phyloP scores from a whole-genome alignment of 176 grass and related monocot species.

The Saccharum officinarum region DNA sequence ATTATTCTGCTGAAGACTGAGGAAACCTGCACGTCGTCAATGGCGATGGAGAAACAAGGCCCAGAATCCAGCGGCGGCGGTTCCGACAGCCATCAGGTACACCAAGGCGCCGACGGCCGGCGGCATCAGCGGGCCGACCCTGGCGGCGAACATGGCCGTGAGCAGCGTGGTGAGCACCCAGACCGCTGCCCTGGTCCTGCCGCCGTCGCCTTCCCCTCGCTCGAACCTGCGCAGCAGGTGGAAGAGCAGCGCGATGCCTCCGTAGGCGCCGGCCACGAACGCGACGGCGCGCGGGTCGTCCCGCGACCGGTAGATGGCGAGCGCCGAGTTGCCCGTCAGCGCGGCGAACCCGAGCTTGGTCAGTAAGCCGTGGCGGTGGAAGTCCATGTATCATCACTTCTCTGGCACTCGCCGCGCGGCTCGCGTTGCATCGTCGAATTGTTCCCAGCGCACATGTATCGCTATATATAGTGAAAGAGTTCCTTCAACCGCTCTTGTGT shows the following conservation, averaged over 20 bases:
- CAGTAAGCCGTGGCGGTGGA: neutral
- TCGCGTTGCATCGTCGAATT: too few relatives aligned
- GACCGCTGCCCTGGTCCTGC: neutral
- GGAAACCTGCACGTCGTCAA: neutral
- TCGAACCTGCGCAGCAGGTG: constrained; percentile 6
- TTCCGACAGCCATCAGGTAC: neutral
- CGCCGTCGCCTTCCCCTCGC: neutral
- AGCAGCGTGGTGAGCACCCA: constrained; percentile 27
- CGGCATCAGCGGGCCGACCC: constrained; percentile 31
- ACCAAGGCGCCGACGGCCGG: neutral
- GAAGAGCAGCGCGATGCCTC: neutral
- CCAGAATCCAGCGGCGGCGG: neutral
- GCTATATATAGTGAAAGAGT: too few relatives aligned
- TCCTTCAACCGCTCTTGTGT: too few relatives aligned
- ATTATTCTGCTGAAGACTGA: too few relatives aligned
- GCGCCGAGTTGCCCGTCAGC: constrained; percentile 14
- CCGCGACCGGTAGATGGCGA: neutral
- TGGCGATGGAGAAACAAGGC: neutral
- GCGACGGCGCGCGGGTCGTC: neutral
- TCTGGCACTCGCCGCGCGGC: too few relatives aligned
- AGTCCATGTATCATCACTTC: neutral
- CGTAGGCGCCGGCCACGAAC: constrained; percentile 19
- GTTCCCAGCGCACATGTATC: too few relatives aligned
- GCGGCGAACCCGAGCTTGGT: neutral
- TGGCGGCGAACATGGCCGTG: constrained; percentile 7